Evolutionary conservation across 441 rosid genomes (phyloP), one percentile per base, ranked within the genome.

Genomic region (Breynia disticha): DNA sequence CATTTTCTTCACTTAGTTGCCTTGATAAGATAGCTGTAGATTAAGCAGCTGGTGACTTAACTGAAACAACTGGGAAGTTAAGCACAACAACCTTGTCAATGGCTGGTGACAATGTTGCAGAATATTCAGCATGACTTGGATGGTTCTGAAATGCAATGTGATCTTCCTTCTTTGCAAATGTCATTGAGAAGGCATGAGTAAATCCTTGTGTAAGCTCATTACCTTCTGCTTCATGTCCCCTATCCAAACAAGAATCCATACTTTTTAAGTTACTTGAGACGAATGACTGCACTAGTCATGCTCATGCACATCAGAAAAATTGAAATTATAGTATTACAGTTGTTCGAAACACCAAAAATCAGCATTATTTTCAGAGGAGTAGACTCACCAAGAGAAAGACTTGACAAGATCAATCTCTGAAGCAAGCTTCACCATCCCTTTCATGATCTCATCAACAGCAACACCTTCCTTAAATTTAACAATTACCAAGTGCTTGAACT

Each of bases 161-260:
- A 57, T 77, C 95, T 70, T 87, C 93, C 62, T 85, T 87, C 24
- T 68, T 79, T 52, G 72, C 76, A 67, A 90, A 87, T 45, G 86
- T 82, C 94, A 87, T 82, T 16, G 79, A 35, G 74, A 90, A 76
- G 56, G 78, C 83, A 63, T 90, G 98, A 19, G 90, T 81, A 35
- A 76, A 87, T 16, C 98, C 98, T 76, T 90, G 95, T 54, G 80
- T 79, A 15, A 90, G 84, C 71, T 87, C 98, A n/a, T 56, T 78
- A 46, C 95, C 72, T 66, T 90, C 93, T 16, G 65, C 57, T 66
- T 87, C 96, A 46, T 81, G 72, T 19, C 98, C 98, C 96, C 97
- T 87, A 72, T 24, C 7, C 22, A 19, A 20, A 28, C n/a, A 53
- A 37, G 21, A 21, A 0, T 0, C 12, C 54, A 4, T 16, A 37